Evolutionary conservation across 495 filamentous ascomycete species (phyloP).

Genomic region (Chaetomidium leptoderma): DNA sequence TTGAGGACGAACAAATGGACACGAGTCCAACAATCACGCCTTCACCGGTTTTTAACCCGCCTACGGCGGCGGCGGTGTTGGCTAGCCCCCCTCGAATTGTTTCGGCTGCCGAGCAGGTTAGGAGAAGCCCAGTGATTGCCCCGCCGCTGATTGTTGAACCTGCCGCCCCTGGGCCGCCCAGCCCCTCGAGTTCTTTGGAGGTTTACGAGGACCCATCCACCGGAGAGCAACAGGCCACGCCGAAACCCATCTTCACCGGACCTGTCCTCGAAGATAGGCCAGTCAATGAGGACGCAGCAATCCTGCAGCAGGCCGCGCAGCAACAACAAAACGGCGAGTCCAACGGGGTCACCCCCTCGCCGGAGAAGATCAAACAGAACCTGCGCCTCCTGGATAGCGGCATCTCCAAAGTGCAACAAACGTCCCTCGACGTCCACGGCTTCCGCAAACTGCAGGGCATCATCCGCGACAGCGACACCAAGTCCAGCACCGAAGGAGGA

Average conservation of each 20-base stretch:
- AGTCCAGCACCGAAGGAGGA: slow-evolving; percentile 20
- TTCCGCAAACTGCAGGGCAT: slow-evolving; percentile 84
- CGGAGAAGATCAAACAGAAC: slow-evolving; percentile 52
- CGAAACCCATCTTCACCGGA: slow-evolving; percentile 37
- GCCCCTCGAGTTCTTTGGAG: slow-evolving; percentile 42
- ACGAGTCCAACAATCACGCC: slow-evolving; percentile 8
- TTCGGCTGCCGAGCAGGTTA: slow-evolving; percentile 8
- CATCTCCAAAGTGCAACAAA: slow-evolving; percentile 65
- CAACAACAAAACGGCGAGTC: slow-evolving; percentile 14
- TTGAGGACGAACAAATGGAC: neutral
- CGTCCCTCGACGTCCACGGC: slow-evolving; percentile 75
- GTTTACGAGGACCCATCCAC: slow-evolving; percentile 61
- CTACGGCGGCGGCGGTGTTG: slow-evolving; percentile 24
- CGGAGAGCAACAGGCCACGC: slow-evolving; percentile 40
- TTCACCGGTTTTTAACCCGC: slow-evolving; percentile 16
- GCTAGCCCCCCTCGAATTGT: neutral
- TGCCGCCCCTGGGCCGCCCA: slow-evolving; percentile 24
- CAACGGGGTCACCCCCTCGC: slow-evolving; percentile 31
- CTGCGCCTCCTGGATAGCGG: slow-evolving; percentile 66
- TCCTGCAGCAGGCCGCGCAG: slow-evolving; percentile 27
- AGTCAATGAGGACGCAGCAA: slow-evolving; percentile 51
- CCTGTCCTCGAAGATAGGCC: slow-evolving; percentile 51
- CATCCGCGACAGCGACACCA: slow-evolving; percentile 61
- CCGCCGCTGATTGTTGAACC: slow-evolving; percentile 15
- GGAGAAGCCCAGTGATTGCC: slow-evolving; percentile 9